Evolutionary conservation across 192 early-diverging fungal genomes (phyloP).

Genomic region (Rhizophagus clarus): DNA sequence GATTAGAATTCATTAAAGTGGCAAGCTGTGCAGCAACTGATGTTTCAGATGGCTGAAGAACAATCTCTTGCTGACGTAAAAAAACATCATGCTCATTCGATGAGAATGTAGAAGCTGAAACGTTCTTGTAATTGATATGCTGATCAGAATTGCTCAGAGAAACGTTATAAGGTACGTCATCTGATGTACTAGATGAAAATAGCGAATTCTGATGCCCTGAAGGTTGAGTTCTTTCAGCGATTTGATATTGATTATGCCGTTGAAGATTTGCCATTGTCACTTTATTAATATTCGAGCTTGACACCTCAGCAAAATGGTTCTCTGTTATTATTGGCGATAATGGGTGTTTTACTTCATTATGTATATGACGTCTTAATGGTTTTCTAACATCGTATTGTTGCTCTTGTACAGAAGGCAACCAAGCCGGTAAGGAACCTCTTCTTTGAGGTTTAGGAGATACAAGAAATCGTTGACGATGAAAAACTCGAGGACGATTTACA

Average conservation of each 20-base stretch:
- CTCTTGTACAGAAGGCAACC: constrained; percentile 25
- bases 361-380: constrained; percentile 2
- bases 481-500: constrained; percentile 18
- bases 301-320: not conserved
- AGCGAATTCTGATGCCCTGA: not conserved
- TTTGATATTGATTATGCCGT: constrained; percentile 23
- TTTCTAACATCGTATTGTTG: not conserved
- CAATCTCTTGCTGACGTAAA: constrained; percentile 41
- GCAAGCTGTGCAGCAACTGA: constrained; percentile 86
- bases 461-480: constrained; percentile 27
- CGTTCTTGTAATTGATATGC: constrained; percentile 6
- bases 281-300: not conserved
- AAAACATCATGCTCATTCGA: constrained; percentile 28
- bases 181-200: constrained; percentile 26
- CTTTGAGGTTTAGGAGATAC: constrained; percentile 14
- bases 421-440: constrained; percentile 27
- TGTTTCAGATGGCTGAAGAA: constrained; percentile 75
- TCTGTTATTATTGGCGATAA: not conserved
- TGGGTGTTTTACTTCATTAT: not conserved
- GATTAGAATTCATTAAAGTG: constrained; percentile 79
- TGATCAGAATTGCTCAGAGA: constrained; percentile 18
- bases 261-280: constrained; percentile 28
- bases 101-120: constrained; percentile 20
- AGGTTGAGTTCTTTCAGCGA: not conserved
- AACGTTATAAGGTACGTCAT: constrained; percentile 22